Percentiles rank a stretch among this genome's conserved stretches.
These are phyloP conservation scores for Chlamydomonas schloesseri DNA, from an alignment of 139 green algal genomes.

Conservation along the genomic window DNA sequence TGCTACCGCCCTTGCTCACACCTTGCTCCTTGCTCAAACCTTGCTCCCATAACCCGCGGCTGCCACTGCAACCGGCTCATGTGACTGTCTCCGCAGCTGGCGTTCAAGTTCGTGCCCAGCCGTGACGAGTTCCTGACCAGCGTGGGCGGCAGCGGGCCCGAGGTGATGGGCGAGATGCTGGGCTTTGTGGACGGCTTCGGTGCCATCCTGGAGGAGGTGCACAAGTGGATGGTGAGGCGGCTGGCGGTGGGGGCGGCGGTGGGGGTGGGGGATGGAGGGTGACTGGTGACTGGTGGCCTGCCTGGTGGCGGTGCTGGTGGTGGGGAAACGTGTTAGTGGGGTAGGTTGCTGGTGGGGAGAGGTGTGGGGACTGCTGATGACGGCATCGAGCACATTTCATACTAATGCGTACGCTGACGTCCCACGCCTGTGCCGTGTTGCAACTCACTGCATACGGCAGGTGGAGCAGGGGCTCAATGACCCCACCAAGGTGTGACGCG, in stretches of 20 bases:
- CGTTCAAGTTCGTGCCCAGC: slow-evolving; percentile 67
- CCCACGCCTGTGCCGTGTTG: too few relatives aligned
- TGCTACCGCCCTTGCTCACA: too few relatives aligned
- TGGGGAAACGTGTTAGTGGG: too few relatives aligned
- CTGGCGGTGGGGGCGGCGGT: not conserved
- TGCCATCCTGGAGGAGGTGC: slow-evolving; percentile 68
- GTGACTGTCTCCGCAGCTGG: slow-evolving; percentile 61
- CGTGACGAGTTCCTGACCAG: slow-evolving; percentile 63
- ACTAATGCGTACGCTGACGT: too few relatives aligned
- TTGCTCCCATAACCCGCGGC: too few relatives aligned
- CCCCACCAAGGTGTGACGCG: slow-evolving; percentile 41
- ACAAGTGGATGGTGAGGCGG: slow-evolving; percentile 68
- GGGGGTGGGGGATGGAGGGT: too few relatives aligned
- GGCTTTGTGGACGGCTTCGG: slow-evolving; percentile 68
- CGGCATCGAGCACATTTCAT: too few relatives aligned
- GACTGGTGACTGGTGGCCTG: too few relatives aligned
- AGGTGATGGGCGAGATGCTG: slow-evolving; percentile 58
- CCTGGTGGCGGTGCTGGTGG: not conserved
- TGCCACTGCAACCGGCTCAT: too few relatives aligned
- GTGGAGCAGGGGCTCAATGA: slow-evolving; percentile 44
- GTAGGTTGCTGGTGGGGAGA: not conserved
- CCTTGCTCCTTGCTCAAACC: too few relatives aligned
- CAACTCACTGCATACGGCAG: not conserved
- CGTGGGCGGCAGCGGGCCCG: slow-evolving; percentile 38
- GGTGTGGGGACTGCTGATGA: not conserved